Conservation (phyloP, 2,329 filamentous ascomycete genomes). For the Xylariaceae sp. region DNA sequence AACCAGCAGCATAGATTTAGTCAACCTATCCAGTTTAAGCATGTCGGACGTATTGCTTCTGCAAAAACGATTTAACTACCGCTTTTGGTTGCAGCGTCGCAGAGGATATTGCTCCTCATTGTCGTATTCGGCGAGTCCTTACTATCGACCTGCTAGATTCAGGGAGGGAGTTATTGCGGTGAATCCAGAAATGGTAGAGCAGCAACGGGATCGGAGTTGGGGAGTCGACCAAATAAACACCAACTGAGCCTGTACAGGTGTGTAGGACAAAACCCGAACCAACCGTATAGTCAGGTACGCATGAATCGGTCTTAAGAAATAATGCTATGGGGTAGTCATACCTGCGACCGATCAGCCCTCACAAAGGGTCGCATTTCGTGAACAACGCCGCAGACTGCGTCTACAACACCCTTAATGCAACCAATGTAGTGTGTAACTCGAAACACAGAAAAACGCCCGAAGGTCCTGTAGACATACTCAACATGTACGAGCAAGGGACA, state of each 20-base stretch:
- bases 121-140: neutral
- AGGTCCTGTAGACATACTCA: too few relatives aligned
- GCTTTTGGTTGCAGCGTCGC: neutral
- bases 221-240: neutral
- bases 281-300: slow-evolving; percentile 4
- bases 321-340: neutral
- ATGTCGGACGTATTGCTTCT: neutral
- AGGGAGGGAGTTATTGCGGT: neutral
- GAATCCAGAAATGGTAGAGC: neutral
- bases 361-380: slow-evolving; percentile 1
- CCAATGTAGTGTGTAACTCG: neutral
- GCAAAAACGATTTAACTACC: neutral
- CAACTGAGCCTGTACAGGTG: too few relatives aligned
- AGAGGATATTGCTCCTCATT: neutral
- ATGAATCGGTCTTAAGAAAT: slow-evolving; percentile 4
- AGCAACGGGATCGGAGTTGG: neutral
- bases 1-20: slow-evolving; percentile 7
- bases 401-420: neutral
- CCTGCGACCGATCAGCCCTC: neutral
- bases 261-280: slow-evolving; percentile 1
- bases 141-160: neutral
- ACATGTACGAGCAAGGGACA: too few relatives aligned
- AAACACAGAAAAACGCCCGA: too few relatives aligned
- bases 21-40: slow-evolving; percentile 9
- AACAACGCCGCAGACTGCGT: slow-evolving; percentile 1